These are phyloP conservation scores for Dissophora globulifera DNA, from an alignment of 192 early-diverging fungal species.

Conservation along the genomic window DNA sequence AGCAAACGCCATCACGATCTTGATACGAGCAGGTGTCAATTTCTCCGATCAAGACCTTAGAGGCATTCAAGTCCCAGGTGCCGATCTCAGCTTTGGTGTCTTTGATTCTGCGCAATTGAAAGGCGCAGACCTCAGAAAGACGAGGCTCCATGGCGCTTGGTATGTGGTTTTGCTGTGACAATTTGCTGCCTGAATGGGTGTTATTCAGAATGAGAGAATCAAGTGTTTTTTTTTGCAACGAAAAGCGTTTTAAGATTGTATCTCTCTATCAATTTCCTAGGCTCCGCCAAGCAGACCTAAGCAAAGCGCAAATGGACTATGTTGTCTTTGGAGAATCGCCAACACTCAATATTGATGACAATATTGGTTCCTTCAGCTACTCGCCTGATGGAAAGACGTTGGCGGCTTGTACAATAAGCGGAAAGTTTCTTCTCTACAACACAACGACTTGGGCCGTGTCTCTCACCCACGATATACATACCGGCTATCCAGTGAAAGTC, in stretches of 20 bases:
- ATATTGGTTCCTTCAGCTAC: background rate
- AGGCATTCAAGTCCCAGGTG: background rate
- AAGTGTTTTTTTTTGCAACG: background rate
- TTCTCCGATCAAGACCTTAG: background rate
- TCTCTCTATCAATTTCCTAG: background rate
- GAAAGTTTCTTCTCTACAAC: background rate
- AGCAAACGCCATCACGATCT: slow-evolving; percentile 28
- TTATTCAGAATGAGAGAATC: too few species aligned
- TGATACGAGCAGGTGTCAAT: slow-evolving; percentile 6
- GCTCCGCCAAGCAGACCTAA: background rate
- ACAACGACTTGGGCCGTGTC: background rate
- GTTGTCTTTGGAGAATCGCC: background rate
- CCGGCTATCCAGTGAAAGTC: too few species aligned
- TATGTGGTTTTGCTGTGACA: background rate
- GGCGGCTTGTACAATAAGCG: background rate
- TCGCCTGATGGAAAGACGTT: slow-evolving; percentile 3
- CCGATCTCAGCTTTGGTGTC: slow-evolving; percentile 3
- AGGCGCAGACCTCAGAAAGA: slow-evolving; percentile 8
- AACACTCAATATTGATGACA: background rate
- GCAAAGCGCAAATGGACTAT: background rate
- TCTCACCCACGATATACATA: too few species aligned
- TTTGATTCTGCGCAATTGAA: background rate
- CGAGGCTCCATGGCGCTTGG: background rate
- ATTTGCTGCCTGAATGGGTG: background rate
- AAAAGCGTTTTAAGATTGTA: background rate